Percentiles rank a stretch among this genome's conserved stretches.
Evolutionary conservation across 75 land plant species (phyloP).

Genomic region (Pseudotsuga menziesii): DNA sequence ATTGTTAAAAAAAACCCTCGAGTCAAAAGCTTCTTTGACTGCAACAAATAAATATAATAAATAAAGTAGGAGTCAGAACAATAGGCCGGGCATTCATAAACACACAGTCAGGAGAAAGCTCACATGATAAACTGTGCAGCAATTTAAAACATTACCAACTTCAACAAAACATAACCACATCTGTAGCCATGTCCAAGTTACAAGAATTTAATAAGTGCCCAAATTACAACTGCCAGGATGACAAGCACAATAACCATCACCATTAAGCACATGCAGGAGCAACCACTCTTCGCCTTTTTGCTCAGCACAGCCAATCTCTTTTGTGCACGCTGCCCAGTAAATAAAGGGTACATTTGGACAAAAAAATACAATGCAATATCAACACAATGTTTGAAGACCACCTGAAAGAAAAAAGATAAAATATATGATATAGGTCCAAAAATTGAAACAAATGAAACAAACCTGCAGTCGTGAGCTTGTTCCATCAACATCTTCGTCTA

Average conservation of each 20-base stretch:
- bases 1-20: too few relatives aligned
- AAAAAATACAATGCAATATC: neutral
- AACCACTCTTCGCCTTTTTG: constrained; percentile 32
- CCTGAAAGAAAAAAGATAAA: neutral
- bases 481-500: constrained; percentile 77
- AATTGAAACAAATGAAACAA: neutral
- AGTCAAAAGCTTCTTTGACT: too few relatives aligned
- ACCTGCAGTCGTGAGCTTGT: constrained; percentile 78
- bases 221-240: constrained; percentile 47
- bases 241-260: constrained; percentile 67
- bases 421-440: neutral
- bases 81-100: too few relatives aligned
- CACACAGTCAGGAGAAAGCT: too few relatives aligned
- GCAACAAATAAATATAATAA: too few relatives aligned
- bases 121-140: too few relatives aligned
- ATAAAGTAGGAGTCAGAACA: too few relatives aligned
- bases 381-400: neutral
- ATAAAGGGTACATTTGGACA: neutral
- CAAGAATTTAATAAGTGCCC: constrained; percentile 42
- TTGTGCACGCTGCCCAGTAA: constrained; percentile 37
- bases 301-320: constrained; percentile 40
- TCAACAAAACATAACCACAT: too few relatives aligned
- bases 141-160: too few relatives aligned
- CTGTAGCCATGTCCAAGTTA: too few relatives aligned
- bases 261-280: constrained; percentile 35